Evolutionary conservation across 1,139 yeast species (phyloP), one percentile per base, ranked within the genome.

Genomic region (Yamadazyma atlantica): DNA sequence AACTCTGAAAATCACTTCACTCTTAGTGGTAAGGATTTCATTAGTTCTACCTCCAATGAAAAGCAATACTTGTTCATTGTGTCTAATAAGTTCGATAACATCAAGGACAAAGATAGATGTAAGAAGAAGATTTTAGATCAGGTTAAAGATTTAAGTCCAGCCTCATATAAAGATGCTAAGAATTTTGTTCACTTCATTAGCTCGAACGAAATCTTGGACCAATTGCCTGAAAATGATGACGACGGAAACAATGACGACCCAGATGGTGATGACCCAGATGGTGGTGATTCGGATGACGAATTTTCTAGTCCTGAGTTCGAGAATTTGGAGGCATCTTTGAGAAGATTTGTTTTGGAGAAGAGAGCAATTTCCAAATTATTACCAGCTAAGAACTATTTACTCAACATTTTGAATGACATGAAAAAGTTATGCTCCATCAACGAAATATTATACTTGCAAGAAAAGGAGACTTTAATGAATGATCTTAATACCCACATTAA

Each of bases 1-100:
- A 86, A 85, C 57, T 95, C 98, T 0, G 97, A 90, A 55, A 94
- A 94, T 53, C 97, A 92, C 58, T 85, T 94, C 54, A 94, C 99
- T 0, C 69, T 88, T 37, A 86, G 96, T 0, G 97, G 97, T 1
- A 85, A 88, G 51, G 98, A 94, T 54, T 94, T 94, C 53, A 87
- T 94, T 39, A 74, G 92, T 4, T 80, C 88, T 29, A 96, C 97
- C 2, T 92, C 96, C 1, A 82, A 83, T 38, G 99, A 94, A 53
- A 92, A 90, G 62, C 82, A 94, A 44, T 78, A 89, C 46, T 87
- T 92, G 36, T 94, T 94, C 56, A 89, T 94, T 55, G 97, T 94
- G 14, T 95, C 92, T 32, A 94, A 94, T 64, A 78, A 86, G 53
- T 94, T 88, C 58, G 97, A 92, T 62, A 81, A 78, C 46, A 90